Evolutionary conservation across 2,329 filamentous ascomycete species (phyloP).

Genomic region (Zarea fungicola): DNA sequence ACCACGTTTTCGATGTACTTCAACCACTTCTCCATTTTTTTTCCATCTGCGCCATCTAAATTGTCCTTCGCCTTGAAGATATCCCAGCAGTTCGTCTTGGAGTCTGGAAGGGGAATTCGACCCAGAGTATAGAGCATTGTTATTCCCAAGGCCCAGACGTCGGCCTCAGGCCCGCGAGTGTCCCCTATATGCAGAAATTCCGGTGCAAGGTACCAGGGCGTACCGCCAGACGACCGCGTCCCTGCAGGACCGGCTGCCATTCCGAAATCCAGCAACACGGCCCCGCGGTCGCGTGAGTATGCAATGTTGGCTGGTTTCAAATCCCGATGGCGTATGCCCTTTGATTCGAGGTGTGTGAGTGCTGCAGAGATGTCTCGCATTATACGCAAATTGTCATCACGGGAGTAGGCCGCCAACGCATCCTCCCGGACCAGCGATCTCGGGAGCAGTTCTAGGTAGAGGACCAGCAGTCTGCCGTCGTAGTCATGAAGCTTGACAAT

Average conservation of each 20-base stretch:
- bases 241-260: background rate
- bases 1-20: no score
- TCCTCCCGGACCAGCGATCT: background rate
- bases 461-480: background rate
- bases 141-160: conserved; percentile 6
- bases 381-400: no score
- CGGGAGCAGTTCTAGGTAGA: background rate
- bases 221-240: conserved; percentile 4
- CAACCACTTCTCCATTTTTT: background rate
- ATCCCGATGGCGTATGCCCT: conserved; percentile 10
- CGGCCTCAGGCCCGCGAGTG: background rate
- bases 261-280: conserved; percentile 13
- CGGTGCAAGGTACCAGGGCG: conserved; percentile 15
- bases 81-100: background rate
- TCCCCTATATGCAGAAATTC: conserved; percentile 4
- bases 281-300: conserved; percentile 4
- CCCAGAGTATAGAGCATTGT: conserved; percentile 5
- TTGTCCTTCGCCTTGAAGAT: background rate
- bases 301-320: conserved; percentile 14
- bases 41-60: background rate
- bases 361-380: conserved; percentile 7
- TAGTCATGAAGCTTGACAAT: background rate
- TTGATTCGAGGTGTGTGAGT: background rate
- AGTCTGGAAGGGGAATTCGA: background rate
- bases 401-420: background rate